These are phyloP conservation scores for Plasmodium knowlesi DNA, from an alignment of 169 alveolate genomes.

Conservation along the genomic window DNA sequence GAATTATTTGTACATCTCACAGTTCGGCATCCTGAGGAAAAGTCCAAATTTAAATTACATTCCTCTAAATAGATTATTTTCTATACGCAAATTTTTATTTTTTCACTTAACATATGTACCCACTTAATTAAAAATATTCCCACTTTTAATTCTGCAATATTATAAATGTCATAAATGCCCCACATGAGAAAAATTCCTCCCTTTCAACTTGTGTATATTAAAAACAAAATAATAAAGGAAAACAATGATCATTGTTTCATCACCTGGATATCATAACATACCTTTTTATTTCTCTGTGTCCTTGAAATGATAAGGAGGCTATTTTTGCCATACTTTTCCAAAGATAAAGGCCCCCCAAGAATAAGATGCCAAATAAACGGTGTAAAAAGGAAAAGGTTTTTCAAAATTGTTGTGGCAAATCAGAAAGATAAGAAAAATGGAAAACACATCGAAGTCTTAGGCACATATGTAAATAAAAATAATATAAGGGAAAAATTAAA, in stretches of 20 bases:
- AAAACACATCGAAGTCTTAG: constrained; percentile 90
- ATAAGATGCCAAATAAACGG: constrained; percentile 86
- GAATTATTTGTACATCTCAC: not conserved
- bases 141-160: not conserved
- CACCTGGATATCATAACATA: not conserved
- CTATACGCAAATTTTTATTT: not conserved
- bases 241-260: not conserved
- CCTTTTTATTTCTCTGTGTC: not conserved
- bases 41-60: not conserved
- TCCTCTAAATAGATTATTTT: not conserved
- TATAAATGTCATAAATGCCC: not conserved
- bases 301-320: constrained; percentile 79
- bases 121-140: not conserved
- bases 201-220: not conserved
- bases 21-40: not conserved
- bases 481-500: constrained; percentile 76
- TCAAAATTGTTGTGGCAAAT: constrained; percentile 89
- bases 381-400: constrained; percentile 84
- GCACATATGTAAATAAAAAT: constrained; percentile 81
- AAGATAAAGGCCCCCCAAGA: constrained; percentile 86
- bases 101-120: not conserved
- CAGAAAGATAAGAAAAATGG: constrained; percentile 91
- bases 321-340: constrained; percentile 83
- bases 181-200: not conserved
- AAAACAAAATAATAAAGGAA: not conserved